These are phyloP conservation scores for Pseudogymnoascus sp. DNA, from an alignment of 2,329 filamentous ascomycete species.

Conservation along the genomic window DNA sequence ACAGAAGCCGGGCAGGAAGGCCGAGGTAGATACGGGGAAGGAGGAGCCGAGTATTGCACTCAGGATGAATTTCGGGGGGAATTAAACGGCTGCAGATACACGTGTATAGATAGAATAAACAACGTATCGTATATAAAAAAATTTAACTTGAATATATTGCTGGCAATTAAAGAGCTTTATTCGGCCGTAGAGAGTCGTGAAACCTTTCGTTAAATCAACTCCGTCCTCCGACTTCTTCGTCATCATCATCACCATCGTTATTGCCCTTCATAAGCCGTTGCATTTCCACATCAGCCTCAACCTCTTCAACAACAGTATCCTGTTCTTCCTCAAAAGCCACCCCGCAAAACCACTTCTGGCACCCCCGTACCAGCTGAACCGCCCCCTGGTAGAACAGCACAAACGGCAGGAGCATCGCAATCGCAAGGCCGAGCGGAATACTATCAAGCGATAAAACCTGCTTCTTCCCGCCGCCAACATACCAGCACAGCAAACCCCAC, in stretches of 20 bases:
- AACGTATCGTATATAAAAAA: neutral
- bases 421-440: neutral
- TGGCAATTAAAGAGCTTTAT: neutral
- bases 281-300: neutral
- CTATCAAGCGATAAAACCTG: neutral
- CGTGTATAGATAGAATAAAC: neutral
- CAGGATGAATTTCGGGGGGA: conserved; percentile 78
- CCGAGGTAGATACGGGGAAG: conserved; percentile 36
- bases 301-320: neutral
- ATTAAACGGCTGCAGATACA: neutral
- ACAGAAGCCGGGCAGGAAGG: conserved; percentile 36
- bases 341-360: neutral
- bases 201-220: neutral
- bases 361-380: neutral
- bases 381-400: neutral
- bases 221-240: neutral
- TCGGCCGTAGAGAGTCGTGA: neutral
- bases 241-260: neutral
- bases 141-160: conserved; percentile 1
- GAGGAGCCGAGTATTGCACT: conserved; percentile 77
- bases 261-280: neutral
- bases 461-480: neutral
- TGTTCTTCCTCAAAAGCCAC: neutral
- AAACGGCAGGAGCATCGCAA: neutral
- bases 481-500: neutral